These are phyloP conservation scores for Sporothrix protearum DNA, from an alignment of 2,329 filamentous ascomycete genomes.

Conservation along the genomic window DNA sequence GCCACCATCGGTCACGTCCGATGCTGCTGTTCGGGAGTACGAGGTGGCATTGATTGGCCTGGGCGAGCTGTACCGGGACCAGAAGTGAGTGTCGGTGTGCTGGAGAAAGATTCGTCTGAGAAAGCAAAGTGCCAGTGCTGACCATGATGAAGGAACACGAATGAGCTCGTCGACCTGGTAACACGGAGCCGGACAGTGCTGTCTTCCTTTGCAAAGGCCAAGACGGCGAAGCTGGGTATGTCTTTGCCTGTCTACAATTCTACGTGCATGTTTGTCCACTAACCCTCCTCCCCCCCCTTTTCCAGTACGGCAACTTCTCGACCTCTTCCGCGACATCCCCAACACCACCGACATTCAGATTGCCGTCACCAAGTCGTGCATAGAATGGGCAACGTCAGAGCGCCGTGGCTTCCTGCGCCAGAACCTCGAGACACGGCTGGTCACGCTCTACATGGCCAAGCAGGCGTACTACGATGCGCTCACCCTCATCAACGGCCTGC, in stretches of 20 bases:
- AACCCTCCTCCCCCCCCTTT: background rate
- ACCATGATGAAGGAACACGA: slow-evolving; percentile 56
- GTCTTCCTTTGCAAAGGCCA: slow-evolving; percentile 96
- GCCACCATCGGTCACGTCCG: slow-evolving; percentile 75
- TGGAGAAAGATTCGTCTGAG: background rate
- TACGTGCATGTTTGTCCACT: background rate
- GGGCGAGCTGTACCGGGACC: slow-evolving; percentile 88
- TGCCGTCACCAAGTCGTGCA: slow-evolving; percentile 94
- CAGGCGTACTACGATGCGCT: slow-evolving; percentile 96
- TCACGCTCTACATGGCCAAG: slow-evolving; percentile 93
- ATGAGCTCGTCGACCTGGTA: slow-evolving; percentile 85
- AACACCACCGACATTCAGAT: slow-evolving; percentile 94
- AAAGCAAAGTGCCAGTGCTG: slow-evolving; percentile 32
- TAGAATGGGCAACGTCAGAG: slow-evolving; percentile 97
- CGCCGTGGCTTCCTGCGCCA: slow-evolving; percentile 94
- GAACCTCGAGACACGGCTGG: slow-evolving; percentile 94
- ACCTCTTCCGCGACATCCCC: slow-evolving; percentile 90
- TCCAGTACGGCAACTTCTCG: slow-evolving; percentile 94
- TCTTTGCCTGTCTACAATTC: background rate
- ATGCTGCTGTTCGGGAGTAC: slow-evolving; percentile 85
- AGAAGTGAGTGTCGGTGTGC: slow-evolving; percentile 62
- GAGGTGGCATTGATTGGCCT: slow-evolving; percentile 83
- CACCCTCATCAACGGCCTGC: slow-evolving; percentile 90
- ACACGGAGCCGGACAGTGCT: slow-evolving; percentile 86
- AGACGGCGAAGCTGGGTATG: slow-evolving; percentile 95